A percentile compares a stretch with the other conserved stretches of the same genome.
Evolutionary conservation across 2,329 filamentous ascomycete species (phyloP).

Genomic region (Fusarium sp.): DNA sequence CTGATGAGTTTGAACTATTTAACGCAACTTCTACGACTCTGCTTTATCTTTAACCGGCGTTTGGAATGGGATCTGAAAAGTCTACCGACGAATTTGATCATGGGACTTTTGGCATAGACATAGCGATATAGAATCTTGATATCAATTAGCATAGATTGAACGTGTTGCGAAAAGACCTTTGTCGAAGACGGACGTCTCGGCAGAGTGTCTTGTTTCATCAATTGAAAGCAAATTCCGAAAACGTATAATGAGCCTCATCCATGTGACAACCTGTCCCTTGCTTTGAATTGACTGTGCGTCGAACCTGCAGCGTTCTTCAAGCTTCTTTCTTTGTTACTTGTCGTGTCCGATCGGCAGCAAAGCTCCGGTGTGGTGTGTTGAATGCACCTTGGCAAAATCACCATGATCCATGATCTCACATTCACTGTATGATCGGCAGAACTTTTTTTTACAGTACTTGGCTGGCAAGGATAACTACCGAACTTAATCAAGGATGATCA

Average conservation of each 20-base stretch:
- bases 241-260: neutral
- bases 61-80: constrained; percentile 26
- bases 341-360: constrained; percentile 6
- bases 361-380: neutral
- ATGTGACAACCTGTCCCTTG: neutral
- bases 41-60: constrained; percentile 18
- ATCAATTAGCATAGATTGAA: constrained; percentile 39
- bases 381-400: neutral
- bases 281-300: neutral
- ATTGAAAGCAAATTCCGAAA: constrained; percentile 38
- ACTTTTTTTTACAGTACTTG: neutral
- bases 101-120: constrained; percentile 36
- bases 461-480: constrained; percentile 5
- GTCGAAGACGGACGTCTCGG: neutral
- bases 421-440: neutral
- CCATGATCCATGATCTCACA: constrained; percentile 2
- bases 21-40: constrained; percentile 15
- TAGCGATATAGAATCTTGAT: constrained; percentile 41
- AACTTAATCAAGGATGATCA: constrained; percentile 11
- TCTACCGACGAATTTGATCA: constrained; percentile 30
- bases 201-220: constrained; percentile 29
- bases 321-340: no score
- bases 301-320: neutral
- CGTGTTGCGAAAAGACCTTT: neutral
- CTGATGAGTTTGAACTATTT: neutral